Percentiles rank a stretch among this genome's conserved stretches.
Conservation (phyloP, 2,329 filamentous ascomycete genomes). For the Podosphaera aphanis region DNA sequence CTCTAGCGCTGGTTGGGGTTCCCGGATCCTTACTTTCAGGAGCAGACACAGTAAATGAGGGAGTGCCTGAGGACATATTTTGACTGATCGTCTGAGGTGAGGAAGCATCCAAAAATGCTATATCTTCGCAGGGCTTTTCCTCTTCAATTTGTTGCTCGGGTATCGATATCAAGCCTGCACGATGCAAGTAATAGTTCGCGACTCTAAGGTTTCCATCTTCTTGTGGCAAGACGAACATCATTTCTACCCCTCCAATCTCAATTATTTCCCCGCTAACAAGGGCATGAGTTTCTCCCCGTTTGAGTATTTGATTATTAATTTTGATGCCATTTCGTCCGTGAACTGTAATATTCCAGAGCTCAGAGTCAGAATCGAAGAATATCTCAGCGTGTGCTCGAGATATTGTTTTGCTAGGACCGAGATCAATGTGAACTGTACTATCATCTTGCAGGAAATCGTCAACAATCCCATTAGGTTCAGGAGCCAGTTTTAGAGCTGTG, state of each 20-base stretch:
- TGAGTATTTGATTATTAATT: constrained; percentile 50
- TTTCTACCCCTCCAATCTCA: constrained; percentile 78
- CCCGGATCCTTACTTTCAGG: constrained; percentile 35
- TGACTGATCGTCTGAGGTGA: constrained; percentile 5
- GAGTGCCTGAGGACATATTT: constrained; percentile 6
- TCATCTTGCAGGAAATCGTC: constrained; percentile 8
- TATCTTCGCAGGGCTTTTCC: neutral
- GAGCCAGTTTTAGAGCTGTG: constrained; percentile 10
- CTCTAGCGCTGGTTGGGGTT: constrained; percentile 22
- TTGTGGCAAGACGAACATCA: constrained; percentile 92
- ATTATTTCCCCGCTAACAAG: constrained; percentile 76
- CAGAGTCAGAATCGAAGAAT: constrained; percentile 41
- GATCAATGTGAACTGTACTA: constrained; percentile 51
- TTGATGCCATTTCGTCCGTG: constrained; percentile 83
- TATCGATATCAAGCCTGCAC: constrained; percentile 29
- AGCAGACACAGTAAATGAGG: constrained; percentile 32
- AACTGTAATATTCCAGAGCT: constrained; percentile 63
- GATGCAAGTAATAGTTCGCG: constrained; percentile 43
- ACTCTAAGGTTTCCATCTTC: constrained; percentile 43
- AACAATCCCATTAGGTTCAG: constrained; percentile 16
- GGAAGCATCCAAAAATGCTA: constrained; percentile 1
- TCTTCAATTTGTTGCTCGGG: constrained; percentile 3
- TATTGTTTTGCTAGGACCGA: constrained; percentile 64
- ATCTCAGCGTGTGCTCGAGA: constrained; percentile 58
- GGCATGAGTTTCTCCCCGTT: constrained; percentile 35